phyloP scores from a whole-genome alignment of 192 early-diverging fungal genomes.

The Linnemannia schmuckeri region DNA sequence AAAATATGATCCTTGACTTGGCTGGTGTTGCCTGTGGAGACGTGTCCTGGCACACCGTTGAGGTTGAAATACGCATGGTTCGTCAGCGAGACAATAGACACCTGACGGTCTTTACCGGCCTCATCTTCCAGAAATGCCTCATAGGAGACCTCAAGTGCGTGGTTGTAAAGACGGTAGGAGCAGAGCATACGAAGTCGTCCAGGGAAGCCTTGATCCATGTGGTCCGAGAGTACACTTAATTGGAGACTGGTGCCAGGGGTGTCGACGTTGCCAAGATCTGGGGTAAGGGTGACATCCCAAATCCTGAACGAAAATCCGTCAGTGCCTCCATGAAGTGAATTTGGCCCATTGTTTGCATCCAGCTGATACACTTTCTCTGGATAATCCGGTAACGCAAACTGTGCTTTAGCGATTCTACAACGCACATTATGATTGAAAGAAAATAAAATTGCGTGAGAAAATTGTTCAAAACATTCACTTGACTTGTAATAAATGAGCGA shows the following conservation, averaged over 20 bases:
- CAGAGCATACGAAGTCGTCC: conserved; percentile 71
- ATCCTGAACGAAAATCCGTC: conserved; percentile 79
- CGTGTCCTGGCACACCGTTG: conserved; percentile 68
- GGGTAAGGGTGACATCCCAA: conserved; percentile 60
- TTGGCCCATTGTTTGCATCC: conserved; percentile 79
- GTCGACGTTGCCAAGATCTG: not conserved
- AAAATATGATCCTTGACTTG: conserved; percentile 65
- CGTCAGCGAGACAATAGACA: conserved; percentile 81
- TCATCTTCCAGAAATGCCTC: conserved; percentile 41
- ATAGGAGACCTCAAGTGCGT: conserved; percentile 67
- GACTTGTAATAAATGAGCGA: not conserved
- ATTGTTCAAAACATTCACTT: not conserved
- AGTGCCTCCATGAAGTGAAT: conserved; percentile 85
- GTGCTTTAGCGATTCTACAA: conserved; percentile 69
- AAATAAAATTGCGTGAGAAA: not conserved
- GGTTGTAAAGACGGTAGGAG: conserved; percentile 70
- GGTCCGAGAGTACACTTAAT: conserved; percentile 70
- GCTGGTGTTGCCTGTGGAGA: conserved; percentile 53
- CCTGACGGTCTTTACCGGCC: conserved; percentile 44
- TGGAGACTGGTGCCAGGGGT: conserved; percentile 62
- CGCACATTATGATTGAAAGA: not conserved
- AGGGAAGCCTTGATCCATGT: conserved; percentile 88
- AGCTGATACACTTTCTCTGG: conserved; percentile 60
- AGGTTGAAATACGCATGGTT: conserved; percentile 94
- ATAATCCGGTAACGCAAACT: conserved; percentile 73